A percentile compares a stretch with the other conserved stretches of the same genome.
Conservation (phyloP, 139 green algal species). For the Limnomonas spitsbergensis region DNA sequence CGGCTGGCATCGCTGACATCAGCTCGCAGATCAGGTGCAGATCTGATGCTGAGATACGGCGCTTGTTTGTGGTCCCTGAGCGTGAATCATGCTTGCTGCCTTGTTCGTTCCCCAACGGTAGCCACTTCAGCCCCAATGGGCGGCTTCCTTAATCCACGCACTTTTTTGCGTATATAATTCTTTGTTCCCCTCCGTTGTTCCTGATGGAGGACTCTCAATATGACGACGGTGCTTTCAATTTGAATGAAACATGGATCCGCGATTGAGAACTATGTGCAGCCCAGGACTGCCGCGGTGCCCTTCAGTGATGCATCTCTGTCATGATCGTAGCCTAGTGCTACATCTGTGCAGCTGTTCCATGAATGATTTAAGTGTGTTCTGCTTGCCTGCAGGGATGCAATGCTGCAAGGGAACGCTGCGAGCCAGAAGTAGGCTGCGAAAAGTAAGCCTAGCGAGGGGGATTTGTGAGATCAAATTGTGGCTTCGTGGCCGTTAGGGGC, state of each 20-base stretch:
- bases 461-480: no score
- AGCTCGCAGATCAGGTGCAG: conserved; percentile 43
- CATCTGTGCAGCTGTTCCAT: no score
- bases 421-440: background rate
- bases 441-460: no score
- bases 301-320: background rate
- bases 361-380: background rate
- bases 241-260: background rate
- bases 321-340: background rate
- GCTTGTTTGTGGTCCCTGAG: no score
- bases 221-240: background rate
- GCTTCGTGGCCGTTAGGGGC: no score
- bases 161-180: background rate
- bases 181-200: background rate
- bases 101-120: no score
- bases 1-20: conserved; percentile 66
- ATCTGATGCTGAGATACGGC: background rate
- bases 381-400: background rate
- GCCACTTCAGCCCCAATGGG: background rate
- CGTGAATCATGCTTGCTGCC: no score
- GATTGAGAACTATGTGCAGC: background rate
- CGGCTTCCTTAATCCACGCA: background rate
- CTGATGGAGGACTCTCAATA: background rate
- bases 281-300: background rate
- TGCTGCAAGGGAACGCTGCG: background rate